Percentiles rank a stretch among this genome's conserved stretches.
phyloP scores from a whole-genome alignment of 768 basidiomycete species.

The Rhizopogon salebrosus region DNA sequence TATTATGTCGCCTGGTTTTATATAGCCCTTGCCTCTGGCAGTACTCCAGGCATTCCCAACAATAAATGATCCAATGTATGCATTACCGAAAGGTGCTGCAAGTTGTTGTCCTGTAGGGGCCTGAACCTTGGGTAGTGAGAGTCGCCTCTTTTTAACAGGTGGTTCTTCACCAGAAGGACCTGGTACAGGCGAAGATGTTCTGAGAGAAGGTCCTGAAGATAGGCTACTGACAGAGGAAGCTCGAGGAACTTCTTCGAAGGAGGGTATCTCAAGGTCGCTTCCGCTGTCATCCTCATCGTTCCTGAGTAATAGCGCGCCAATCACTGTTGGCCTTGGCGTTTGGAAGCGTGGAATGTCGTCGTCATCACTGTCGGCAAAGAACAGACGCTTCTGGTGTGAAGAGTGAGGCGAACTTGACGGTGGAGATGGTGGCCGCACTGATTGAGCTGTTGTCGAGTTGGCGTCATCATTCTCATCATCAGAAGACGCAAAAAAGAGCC shows the following conservation, averaged over 20 bases:
- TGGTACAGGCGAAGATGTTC: constrained; percentile 23
- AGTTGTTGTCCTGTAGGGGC: background rate
- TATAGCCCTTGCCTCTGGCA: constrained; percentile 65
- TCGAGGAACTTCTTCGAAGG: constrained; percentile 28
- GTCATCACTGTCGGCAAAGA: constrained; percentile 41
- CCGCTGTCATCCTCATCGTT: constrained; percentile 26
- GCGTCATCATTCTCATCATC: constrained; percentile 38
- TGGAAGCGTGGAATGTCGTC: constrained; percentile 26
- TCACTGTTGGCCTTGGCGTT: background rate
- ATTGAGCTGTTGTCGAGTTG: background rate
- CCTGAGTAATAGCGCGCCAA: constrained; percentile 32
- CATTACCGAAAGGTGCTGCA: background rate
- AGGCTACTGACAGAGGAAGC: constrained; percentile 37
- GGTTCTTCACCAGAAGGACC: constrained; percentile 9
- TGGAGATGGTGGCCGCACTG: background rate
- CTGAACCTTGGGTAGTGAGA: constrained; percentile 26
- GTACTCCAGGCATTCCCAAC: constrained; percentile 78
- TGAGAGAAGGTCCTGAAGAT: constrained; percentile 24
- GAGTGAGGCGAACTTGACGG: constrained; percentile 6
- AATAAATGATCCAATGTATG: constrained; percentile 63
- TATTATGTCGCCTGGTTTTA: constrained; percentile 59
- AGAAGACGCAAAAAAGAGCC: constrained; percentile 57
- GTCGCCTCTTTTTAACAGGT: constrained; percentile 48
- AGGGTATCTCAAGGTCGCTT: constrained; percentile 31
- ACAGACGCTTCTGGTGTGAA: constrained; percentile 29